Percentiles rank a stretch among this genome's conserved stretches.
Conservation (phyloP, 257 asterid genomes). For the Voacanga thouarsii region DNA sequence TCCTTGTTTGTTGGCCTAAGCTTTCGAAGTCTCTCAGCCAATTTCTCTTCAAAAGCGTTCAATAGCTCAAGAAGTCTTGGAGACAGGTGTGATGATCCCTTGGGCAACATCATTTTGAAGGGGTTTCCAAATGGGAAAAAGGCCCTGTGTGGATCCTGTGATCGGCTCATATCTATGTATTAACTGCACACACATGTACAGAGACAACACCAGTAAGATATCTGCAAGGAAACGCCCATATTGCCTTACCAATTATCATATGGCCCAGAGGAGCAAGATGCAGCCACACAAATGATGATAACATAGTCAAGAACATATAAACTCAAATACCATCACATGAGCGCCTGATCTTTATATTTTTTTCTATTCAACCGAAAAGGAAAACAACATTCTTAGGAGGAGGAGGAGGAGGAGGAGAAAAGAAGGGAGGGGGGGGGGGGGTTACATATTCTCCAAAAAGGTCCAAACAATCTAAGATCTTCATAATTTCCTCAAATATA, state of each 20-base stretch:
- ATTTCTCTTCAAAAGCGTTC: slow-evolving; percentile 60
- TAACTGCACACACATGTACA: slow-evolving; percentile 35
- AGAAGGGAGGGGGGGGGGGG: no score
- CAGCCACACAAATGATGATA: neutral
- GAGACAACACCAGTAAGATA: slow-evolving; percentile 1
- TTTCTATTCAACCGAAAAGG: no score
- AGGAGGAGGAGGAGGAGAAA: no score
- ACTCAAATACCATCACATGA: neutral
- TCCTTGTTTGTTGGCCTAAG: slow-evolving; percentile 58
- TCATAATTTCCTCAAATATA: neutral
- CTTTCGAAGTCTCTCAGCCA: slow-evolving; percentile 52
- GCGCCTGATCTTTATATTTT: neutral
- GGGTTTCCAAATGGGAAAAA: slow-evolving; percentile 78
- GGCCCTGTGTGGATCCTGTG: slow-evolving; percentile 64
- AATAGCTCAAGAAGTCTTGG: slow-evolving; percentile 55
- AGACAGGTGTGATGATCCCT: slow-evolving; percentile 59
- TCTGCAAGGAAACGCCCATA: neutral
- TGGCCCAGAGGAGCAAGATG: neutral
- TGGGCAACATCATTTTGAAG: slow-evolving; percentile 57
- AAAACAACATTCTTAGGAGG: no score
- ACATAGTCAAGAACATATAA: neutral
- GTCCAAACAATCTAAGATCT: no score
- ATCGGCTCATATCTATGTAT: slow-evolving; percentile 51
- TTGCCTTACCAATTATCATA: neutral
- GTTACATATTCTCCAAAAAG: no score